Base-by-base conservation (phyloP, 2,329 filamentous ascomycete genomes). In the Claviceps sp. region DNA sequence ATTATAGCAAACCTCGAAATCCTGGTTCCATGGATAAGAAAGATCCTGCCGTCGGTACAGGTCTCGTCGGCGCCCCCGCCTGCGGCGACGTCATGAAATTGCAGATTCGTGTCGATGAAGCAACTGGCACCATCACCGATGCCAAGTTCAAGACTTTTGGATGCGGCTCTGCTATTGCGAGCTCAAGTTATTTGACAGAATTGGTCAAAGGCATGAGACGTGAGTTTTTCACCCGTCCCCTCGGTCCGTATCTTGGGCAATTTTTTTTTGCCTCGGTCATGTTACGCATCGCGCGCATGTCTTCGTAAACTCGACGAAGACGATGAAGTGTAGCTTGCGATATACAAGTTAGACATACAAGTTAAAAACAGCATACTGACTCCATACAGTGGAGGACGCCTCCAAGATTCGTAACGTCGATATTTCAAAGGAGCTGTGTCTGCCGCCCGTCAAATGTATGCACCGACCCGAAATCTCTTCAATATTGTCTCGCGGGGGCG, bases 111-210 rank as follows among this genome's bases (percentile, higher is more conserved):
- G 90, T 96, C 62, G 89, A 96, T 71, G 86, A 87, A 58, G 77
- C 85, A 61, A 88, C 82, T 63, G 87, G 93, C 68, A 91, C 83
- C 60, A 96, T 96, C 66, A 84, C 83, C 61, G 91, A 96, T 62
- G 90, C 95, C 67, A 93, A 94, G 72, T 96, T 96, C 81, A 96
- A 96, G 82, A 96, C 90, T 0, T 96, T 96, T 65, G 90, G 90
- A 50, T 96, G 90, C 67, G 90, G 90, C 52, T 89, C 84, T 34
- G 93, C 93, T 58, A 98, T 98, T 70, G 93, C 93, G 44, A 94
- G 86, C 54, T 59, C 57, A 16, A 93, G 86, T 65, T 98, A 98
- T 67, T 72, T 98, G 62, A 98, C 93, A 1, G 89, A 95, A 71
- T 75, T 98, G 55, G 90, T 98, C 57, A 81, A 88, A 57, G 93